These are phyloP conservation scores for Clonostachys rosea DNA, from an alignment of 2,329 filamentous ascomycete species.

Conservation along the genomic window DNA sequence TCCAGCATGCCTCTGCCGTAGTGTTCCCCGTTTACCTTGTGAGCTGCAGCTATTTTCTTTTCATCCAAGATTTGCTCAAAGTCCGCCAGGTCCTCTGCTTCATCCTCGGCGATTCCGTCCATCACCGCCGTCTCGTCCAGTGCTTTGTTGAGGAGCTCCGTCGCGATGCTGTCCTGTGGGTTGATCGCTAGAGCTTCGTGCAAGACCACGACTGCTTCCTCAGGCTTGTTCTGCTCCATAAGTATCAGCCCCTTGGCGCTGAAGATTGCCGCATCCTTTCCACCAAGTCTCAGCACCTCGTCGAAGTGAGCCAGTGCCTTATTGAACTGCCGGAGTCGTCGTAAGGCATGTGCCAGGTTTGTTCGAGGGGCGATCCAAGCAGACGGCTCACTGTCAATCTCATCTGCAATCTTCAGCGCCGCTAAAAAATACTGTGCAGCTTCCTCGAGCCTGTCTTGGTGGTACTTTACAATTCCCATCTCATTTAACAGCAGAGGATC, in stretches of 20 bases:
- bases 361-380: slow-evolving; percentile 82
- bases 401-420: slow-evolving; percentile 71
- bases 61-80: slow-evolving; percentile 49
- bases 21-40: slow-evolving; percentile 22
- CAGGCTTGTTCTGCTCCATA: slow-evolving; percentile 68
- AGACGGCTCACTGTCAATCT: slow-evolving; percentile 76
- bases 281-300: slow-evolving; percentile 76
- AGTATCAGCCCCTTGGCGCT: slow-evolving; percentile 79
- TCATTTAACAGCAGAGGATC: slow-evolving; percentile 93
- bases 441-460: slow-evolving; percentile 73
- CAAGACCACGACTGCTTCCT: slow-evolving; percentile 75
- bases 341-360: slow-evolving; percentile 85
- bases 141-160: slow-evolving; percentile 70
- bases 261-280: slow-evolving; percentile 75
- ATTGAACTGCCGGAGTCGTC: slow-evolving; percentile 64
- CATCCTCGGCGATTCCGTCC: slow-evolving; percentile 38
- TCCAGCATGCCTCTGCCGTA: slow-evolving; percentile 17
- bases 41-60: slow-evolving; percentile 37
- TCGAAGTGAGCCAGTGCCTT: slow-evolving; percentile 80
- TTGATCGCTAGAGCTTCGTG: slow-evolving; percentile 80
- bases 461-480: slow-evolving; percentile 92
- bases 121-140: slow-evolving; percentile 54
- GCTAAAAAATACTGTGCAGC: slow-evolving; percentile 74
- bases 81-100: slow-evolving; percentile 36
- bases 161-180: slow-evolving; percentile 77